phyloP scores from a whole-genome alignment of 2,329 filamentous ascomycete genomes.

The Phoma sp. region DNA sequence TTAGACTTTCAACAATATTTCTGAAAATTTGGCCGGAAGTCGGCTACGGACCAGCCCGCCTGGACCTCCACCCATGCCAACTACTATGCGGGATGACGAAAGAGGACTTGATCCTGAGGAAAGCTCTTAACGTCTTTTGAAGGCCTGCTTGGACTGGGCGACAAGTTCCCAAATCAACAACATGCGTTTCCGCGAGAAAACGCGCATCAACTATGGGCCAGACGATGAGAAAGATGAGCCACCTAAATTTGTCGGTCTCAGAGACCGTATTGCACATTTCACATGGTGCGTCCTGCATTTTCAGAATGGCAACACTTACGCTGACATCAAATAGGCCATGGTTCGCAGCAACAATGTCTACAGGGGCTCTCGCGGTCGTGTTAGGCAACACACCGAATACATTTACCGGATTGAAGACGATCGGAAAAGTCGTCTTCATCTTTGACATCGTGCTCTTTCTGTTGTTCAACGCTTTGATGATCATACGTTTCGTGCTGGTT shows the following conservation, averaged over 20 bases:
- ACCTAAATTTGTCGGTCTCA: constrained; percentile 26
- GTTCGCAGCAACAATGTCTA: constrained; percentile 79
- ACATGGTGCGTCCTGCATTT: constrained; percentile 24
- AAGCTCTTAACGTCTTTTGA: not conserved
- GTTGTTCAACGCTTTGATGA: constrained; percentile 61
- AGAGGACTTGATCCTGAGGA: not conserved
- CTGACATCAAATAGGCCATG: constrained; percentile 41
- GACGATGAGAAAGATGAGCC: constrained; percentile 24
- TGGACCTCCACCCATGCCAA: constrained; percentile 10
- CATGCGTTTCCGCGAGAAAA: constrained; percentile 34
- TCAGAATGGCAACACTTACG: not conserved
- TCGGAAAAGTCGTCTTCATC: constrained; percentile 73
- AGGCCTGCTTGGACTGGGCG: too few relatives aligned
- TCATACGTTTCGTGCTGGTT: constrained; percentile 68
- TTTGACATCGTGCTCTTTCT: constrained; percentile 72
- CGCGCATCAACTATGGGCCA: constrained; percentile 13
- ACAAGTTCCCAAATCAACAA: too few relatives aligned
- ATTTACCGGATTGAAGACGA: constrained; percentile 69
- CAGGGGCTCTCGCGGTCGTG: constrained; percentile 72
- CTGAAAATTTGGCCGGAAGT: constrained; percentile 6
- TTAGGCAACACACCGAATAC: constrained; percentile 67
- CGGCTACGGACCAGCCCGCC: constrained; percentile 12
- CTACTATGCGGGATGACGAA: constrained; percentile 17
- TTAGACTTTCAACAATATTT: not conserved
- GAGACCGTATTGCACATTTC: constrained; percentile 36